Evolutionary conservation across 1,284 basidiomycete genomes (phyloP), one percentile per base, ranked within the genome.

Genomic region (Cutaneotrichosporon curvatum): DNA sequence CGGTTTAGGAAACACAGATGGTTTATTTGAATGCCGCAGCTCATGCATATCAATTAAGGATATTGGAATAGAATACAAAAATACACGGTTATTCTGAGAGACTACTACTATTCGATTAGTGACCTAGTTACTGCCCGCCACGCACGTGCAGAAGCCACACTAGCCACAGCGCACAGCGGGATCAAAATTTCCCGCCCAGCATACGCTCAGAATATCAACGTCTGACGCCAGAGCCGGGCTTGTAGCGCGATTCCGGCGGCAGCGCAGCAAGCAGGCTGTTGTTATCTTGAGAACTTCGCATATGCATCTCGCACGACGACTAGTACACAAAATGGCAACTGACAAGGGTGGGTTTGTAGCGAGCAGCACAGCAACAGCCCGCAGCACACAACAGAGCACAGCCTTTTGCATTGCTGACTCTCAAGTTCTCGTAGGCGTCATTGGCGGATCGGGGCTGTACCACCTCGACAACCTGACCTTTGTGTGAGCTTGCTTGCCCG

Each of bases 391-490:
- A 25, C 22, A 15, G 15, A 28, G 4, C 14, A 39, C 30, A 25
- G 22, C 38, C 4, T 16, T 25, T 9, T 39, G 20, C 15, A 38
- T 18, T n/a, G 23, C n/a, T 14, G 12, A 7, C 20, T 33, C 45
- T n/a, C 12, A 60, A 86, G 84, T 87, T 23, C 74, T 87, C 31
- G 78, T 89, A 45, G 87, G 87, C 34, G 82, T 88, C 43, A 89
- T 89, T 53, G 87, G 87, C 21, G 87, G 87, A 20, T 87, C 83
- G 54, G 87, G 87, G 3, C 70, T 90, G 22, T 95, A 94, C 75
- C 82, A 91, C 69, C 78, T 95, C 41, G 85, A 92, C 68, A 90
- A 91, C 71, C 75, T 95, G 42, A 86, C 81, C 22, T 78, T 83
- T 48, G 75, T 90, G 85, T 87, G 33, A 37, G 36, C 32, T 33